phyloP scores from a whole-genome alignment of 768 basidiomycete species.

The Hydnomerulius pinastri region DNA sequence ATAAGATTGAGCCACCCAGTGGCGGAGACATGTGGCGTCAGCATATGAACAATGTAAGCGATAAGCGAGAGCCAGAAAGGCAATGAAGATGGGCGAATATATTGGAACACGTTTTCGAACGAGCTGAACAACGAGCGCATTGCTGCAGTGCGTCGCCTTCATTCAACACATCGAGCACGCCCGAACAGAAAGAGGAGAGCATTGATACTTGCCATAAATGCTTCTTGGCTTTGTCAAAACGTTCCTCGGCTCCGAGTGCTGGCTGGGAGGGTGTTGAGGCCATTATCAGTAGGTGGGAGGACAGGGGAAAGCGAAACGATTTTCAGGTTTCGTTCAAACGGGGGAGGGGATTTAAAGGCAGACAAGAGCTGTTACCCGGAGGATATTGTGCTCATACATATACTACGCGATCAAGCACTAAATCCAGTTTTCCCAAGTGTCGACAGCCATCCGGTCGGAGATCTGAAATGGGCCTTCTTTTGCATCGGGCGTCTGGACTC shows the following conservation, averaged over 20 bases:
- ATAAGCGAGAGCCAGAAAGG: slow-evolving; percentile 23
- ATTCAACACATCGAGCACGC: slow-evolving; percentile 3
- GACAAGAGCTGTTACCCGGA: slow-evolving; percentile 30
- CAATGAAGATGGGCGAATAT: slow-evolving; percentile 9
- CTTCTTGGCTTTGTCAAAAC: slow-evolving; percentile 38
- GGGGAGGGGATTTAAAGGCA: slow-evolving; percentile 33
- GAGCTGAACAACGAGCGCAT: slow-evolving; percentile 7
- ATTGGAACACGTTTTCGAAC: slow-evolving; percentile 13
- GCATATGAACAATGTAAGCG: slow-evolving; percentile 20
- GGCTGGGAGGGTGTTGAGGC: slow-evolving; percentile 24
- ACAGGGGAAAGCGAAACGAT: slow-evolving; percentile 27
- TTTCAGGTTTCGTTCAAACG: slow-evolving; percentile 25
- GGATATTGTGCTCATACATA: slow-evolving; percentile 42
- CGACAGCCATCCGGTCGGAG: slow-evolving; percentile 40
- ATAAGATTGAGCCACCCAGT: slow-evolving; percentile 20
- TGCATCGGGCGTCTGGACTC: slow-evolving; percentile 36
- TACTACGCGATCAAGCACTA: slow-evolving; percentile 41
- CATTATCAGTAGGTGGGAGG: slow-evolving; percentile 19
- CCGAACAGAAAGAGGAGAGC: slow-evolving; percentile 6
- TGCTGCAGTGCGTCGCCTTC: slow-evolving; percentile 12
- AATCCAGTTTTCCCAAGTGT: slow-evolving; percentile 37
- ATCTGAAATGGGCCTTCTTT: slow-evolving; percentile 32
- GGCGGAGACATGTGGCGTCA: slow-evolving; percentile 33
- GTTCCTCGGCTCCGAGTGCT: slow-evolving; percentile 27
- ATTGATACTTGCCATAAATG: slow-evolving; percentile 34